Evolutionary conservation across 495 filamentous ascomycete species (phyloP), one percentile per base, ranked within the genome.

Genomic region (Amniculicola lignicola): DNA sequence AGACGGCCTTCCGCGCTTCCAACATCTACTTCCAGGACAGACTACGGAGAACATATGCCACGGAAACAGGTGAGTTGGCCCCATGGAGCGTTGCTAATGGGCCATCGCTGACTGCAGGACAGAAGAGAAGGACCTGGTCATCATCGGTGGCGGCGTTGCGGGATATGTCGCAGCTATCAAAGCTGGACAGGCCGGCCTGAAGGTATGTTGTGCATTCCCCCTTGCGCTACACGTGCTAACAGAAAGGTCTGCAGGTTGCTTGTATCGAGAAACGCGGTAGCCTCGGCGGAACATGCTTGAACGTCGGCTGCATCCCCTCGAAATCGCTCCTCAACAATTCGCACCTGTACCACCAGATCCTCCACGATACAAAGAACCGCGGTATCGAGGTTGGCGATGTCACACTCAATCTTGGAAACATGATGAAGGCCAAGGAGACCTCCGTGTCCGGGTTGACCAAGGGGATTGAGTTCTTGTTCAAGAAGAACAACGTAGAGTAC

Each of bases 301-400:
- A 98, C 76, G 93, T 98, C 70, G 93, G 93, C 74, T 98, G 93
- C 76, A 98, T 98, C 67, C 93, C 93, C 39, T 97, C 93, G 53
- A 98, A 98, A 75, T 96, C 93, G 41, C 89, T 98, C 64, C 89
- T 98, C 70, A 97, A 98, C 84, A 98, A 97, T 80, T 96, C 94
- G 61, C 89, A 95, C 72, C 83, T 98, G 47, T 97, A 97, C 82
- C 93, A 98, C 79, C 86, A 90, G 76, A 86, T 96, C 66, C 84
- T 92, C 37, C 93, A 98, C 77, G 93, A 98, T 77, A 89, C 87
- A 47, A 96, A 97, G 78, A 85, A 87, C 72, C 90, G 93, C 69
- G 93, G 93, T 70, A 98, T 98, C 72, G 88, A 89, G 60, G 93
- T 98, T 63, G 88, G 87, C 64, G 88, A 94, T 76, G 92, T 97